phyloP scores from a whole-genome alignment of 2,329 filamentous ascomycete species.

The Neonectria sp. region DNA sequence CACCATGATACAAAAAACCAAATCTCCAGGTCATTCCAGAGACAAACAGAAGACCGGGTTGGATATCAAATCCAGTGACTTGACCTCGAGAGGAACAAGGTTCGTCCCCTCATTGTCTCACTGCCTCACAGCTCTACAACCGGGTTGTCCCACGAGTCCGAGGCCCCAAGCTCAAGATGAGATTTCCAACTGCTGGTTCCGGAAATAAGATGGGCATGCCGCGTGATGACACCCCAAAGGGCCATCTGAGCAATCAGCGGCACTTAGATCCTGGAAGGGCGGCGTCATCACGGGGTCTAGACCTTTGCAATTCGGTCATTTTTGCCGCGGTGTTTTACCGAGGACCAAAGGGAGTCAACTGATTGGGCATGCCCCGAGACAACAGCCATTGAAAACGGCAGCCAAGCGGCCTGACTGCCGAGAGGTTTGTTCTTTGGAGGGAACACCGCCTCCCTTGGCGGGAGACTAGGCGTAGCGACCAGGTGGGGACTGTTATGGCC shows the following conservation, averaged over 20 bases:
- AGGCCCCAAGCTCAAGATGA: conserved; percentile 11
- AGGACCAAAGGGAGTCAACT: conserved; percentile 20
- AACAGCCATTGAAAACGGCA: background rate
- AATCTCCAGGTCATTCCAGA: background rate
- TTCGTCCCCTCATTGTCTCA: conserved; percentile 8
- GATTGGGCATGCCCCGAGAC: conserved; percentile 4
- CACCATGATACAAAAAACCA: background rate
- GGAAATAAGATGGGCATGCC: conserved; percentile 45
- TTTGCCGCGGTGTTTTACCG: conserved; percentile 29
- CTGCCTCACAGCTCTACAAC: background rate
- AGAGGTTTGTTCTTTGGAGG: background rate
- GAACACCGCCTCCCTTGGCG: conserved; percentile 9
- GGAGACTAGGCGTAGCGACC: background rate
- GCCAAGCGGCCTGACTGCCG: conserved; percentile 5
- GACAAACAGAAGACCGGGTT: background rate
- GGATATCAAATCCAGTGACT: background rate
- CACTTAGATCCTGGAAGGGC: conserved; percentile 22
- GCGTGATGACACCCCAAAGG: conserved; percentile 24
- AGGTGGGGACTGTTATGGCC: conserved; percentile 24
- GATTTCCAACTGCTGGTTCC: conserved; percentile 22
- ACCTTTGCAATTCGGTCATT: conserved; percentile 21
- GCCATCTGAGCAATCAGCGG: conserved; percentile 32
- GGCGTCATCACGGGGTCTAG: conserved; percentile 18
- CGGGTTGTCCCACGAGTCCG: conserved; percentile 11
- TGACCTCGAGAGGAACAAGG: background rate